Evolutionary conservation across 129 eudicot species (phyloP).

Genomic region (Logfia minima): DNA sequence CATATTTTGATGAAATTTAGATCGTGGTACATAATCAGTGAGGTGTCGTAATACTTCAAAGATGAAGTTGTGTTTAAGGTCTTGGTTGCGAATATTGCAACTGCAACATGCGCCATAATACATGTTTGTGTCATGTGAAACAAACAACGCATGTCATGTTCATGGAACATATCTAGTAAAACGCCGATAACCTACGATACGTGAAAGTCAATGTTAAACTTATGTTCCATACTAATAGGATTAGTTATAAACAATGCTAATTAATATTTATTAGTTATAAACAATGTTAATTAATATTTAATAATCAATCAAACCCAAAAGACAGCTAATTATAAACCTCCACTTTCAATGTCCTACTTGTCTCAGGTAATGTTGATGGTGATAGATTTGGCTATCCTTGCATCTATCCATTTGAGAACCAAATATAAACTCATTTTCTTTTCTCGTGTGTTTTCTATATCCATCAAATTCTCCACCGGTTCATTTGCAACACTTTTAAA

Average conservation of each 20-base stretch:
- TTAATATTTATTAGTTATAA: too few relatives aligned
- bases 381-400: constrained; percentile 9
- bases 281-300: too few relatives aligned
- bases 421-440: neutral
- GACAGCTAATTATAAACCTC: neutral
- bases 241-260: too few relatives aligned
- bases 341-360: neutral
- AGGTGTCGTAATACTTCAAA: neutral
- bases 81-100: neutral
- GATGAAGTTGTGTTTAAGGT: neutral
- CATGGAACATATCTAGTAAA: neutral
- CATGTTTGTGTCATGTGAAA: neutral
- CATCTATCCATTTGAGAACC: neutral
- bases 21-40: neutral
- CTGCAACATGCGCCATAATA: neutral
- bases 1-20: neutral
- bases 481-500: too few relatives aligned
- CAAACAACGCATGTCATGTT: neutral
- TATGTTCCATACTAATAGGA: too few relatives aligned
- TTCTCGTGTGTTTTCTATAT: constrained; percentile 20
- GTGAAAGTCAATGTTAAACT: too few relatives aligned
- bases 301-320: neutral
- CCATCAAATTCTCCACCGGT: neutral
- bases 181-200: neutral
- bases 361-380: neutral